Conservation (phyloP, 345 rosid species). For the Eucalyptus tenuipes region DNA sequence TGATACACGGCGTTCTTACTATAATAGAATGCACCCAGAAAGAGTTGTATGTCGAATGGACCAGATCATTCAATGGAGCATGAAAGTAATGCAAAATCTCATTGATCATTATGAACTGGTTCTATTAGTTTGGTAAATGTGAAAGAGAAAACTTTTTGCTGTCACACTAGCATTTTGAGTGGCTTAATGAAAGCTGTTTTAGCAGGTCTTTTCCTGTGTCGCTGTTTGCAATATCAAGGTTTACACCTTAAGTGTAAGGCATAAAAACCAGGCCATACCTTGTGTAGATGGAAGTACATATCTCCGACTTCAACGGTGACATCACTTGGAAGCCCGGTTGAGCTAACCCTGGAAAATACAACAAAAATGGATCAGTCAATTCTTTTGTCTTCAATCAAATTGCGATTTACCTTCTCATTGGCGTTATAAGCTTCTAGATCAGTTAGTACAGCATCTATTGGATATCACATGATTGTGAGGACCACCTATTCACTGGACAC, state of each 20-base stretch:
- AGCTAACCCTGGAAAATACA: slow-evolving; percentile 43
- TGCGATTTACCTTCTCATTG: neutral
- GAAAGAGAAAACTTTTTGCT: neutral
- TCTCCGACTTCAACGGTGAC: slow-evolving; percentile 61
- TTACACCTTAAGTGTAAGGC: neutral
- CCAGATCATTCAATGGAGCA: neutral
- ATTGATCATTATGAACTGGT: neutral
- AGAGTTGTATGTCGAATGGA: neutral
- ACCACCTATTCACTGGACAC: neutral
- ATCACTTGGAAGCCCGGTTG: slow-evolving; percentile 81
- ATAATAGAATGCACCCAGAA: neutral
- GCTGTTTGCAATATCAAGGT: neutral
- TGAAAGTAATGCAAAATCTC: neutral
- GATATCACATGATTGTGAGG: neutral
- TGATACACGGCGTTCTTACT: neutral
- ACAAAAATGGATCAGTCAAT: neutral
- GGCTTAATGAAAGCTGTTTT: neutral
- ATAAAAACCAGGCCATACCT: slow-evolving; percentile 21
- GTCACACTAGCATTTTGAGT: neutral
- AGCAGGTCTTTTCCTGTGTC: neutral
- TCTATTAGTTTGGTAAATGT: neutral
- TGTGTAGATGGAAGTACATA: slow-evolving; percentile 66
- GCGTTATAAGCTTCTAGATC: neutral
- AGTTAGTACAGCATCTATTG: neutral
- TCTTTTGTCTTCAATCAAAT: neutral